A percentile compares a stretch with the other conserved stretches of the same genome.
Evolutionary conservation across 768 basidiomycete species (phyloP).

Genomic region (Russula sp.): DNA sequence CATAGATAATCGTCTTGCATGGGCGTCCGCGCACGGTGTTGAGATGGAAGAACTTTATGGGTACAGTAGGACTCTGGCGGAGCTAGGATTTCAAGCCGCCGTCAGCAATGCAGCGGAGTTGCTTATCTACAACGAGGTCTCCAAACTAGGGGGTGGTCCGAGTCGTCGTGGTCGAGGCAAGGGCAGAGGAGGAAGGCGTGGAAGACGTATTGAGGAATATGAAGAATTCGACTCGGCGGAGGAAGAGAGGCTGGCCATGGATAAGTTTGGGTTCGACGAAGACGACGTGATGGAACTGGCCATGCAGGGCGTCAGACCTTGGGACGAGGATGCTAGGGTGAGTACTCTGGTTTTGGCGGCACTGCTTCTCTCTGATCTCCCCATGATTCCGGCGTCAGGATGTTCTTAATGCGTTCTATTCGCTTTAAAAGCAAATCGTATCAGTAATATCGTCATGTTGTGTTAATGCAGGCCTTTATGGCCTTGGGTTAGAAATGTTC

Average conservation of each 20-base stretch:
- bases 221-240: constrained; percentile 22
- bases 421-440: neutral
- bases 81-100: neutral
- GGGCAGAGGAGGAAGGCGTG: neutral
- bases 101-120: neutral
- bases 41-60: constrained; percentile 11
- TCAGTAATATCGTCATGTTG: neutral
- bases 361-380: neutral
- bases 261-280: constrained; percentile 39
- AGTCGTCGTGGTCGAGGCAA: neutral
- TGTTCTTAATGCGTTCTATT: constrained; percentile 8
- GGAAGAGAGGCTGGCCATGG: constrained; percentile 25
- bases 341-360: constrained; percentile 21
- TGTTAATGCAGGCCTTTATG: neutral
- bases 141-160: neutral
- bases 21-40: constrained; percentile 1
- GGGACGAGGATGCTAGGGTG: constrained; percentile 46
- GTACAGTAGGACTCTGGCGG: neutral
- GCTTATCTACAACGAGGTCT: no score
- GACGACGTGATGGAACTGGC: constrained; percentile 39
- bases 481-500: neutral
- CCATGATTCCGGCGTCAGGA: constrained; percentile 7
- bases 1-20: constrained; percentile 14
- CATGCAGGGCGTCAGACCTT: constrained; percentile 44
- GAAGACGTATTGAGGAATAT: neutral